phyloP scores from a whole-genome alignment of 306 rosid species.

The Glycine soja region DNA sequence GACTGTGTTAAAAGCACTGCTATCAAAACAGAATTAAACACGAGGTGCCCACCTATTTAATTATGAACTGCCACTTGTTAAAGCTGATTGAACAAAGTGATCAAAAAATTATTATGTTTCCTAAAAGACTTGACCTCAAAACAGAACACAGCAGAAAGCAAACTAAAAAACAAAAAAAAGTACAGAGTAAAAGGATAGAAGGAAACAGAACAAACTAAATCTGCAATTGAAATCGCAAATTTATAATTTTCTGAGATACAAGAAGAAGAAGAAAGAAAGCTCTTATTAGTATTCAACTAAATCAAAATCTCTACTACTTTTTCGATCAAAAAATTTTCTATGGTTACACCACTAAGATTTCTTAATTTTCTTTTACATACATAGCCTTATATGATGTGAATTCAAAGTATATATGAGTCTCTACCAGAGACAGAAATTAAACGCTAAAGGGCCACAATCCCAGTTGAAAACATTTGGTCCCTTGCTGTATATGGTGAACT shows the following conservation, averaged over 20 bases:
- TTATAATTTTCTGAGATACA: conserved; percentile 22
- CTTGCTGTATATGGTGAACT: conserved; percentile 69
- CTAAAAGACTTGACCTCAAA: background rate
- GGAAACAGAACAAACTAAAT: background rate
- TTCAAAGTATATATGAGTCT: too few relatives aligned
- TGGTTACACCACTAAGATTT: conserved; percentile 7
- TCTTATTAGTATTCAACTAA: conserved; percentile 19
- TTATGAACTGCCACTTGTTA: conserved; percentile 21
- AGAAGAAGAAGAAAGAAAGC: background rate
- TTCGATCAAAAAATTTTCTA: conserved; percentile 53
- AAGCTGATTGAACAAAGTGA: conserved; percentile 14
- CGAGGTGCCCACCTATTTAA: background rate
- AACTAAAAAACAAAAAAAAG: background rate
- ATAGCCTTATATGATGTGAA: conserved; percentile 36
- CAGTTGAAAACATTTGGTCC: conserved; percentile 80
- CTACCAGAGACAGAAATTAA: too few relatives aligned
- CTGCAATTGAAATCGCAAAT: conserved; percentile 42
- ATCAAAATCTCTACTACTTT: conserved; percentile 37
- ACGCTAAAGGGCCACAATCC: conserved; percentile 73
- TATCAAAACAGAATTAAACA: background rate
- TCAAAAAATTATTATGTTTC: background rate
- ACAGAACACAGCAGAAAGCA: background rate
- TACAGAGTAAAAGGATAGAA: background rate
- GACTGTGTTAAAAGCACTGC: background rate
- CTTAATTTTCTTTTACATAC: conserved; percentile 27